A percentile compares a stretch with the other conserved stretches of the same genome.
Conservation (phyloP, 768 basidiomycete genomes). For the Boletus rufocinnamomeus region DNA sequence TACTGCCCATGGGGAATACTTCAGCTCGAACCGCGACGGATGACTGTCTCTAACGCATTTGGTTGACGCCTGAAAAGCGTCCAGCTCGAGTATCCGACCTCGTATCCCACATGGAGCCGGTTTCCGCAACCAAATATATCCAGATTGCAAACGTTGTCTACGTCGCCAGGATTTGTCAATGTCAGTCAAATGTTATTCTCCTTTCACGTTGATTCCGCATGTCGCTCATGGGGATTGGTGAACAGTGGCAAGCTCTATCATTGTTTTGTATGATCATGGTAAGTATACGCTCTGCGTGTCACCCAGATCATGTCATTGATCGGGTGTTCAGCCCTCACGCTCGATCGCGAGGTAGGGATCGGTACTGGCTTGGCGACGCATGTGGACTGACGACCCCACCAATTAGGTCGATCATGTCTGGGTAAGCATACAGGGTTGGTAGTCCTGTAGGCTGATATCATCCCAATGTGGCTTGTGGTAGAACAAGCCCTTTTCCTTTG, state of each 20-base stretch:
- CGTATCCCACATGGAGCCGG: too few species aligned
- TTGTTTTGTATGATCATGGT: constrained; percentile 26
- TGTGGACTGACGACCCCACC: neutral
- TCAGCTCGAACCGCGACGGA: too few species aligned
- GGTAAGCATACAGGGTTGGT: constrained; percentile 3
- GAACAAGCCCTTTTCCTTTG: constrained; percentile 12
- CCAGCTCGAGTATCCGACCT: too few species aligned
- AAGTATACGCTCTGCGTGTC: neutral
- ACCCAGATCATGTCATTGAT: neutral
- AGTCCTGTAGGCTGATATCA: neutral
- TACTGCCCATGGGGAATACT: too few species aligned
- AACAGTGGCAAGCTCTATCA: constrained; percentile 9
- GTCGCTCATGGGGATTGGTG: neutral
- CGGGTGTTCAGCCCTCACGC: constrained; percentile 12
- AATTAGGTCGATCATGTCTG: constrained; percentile 25
- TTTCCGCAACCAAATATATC: neutral
- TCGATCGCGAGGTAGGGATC: constrained; percentile 20
- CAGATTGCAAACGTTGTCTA: constrained; percentile 1
- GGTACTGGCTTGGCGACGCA: neutral
- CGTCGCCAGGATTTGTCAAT: constrained; percentile 10
- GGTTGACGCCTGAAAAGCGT: neutral
- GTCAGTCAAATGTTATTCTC: constrained; percentile 2
- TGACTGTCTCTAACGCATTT: too few species aligned
- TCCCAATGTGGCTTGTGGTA: neutral
- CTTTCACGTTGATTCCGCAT: too few species aligned